Percentiles rank a stretch among this genome's conserved stretches.
phyloP scores from a whole-genome alignment of 192 early-diverging fungal species.

The Podila epicladia region DNA sequence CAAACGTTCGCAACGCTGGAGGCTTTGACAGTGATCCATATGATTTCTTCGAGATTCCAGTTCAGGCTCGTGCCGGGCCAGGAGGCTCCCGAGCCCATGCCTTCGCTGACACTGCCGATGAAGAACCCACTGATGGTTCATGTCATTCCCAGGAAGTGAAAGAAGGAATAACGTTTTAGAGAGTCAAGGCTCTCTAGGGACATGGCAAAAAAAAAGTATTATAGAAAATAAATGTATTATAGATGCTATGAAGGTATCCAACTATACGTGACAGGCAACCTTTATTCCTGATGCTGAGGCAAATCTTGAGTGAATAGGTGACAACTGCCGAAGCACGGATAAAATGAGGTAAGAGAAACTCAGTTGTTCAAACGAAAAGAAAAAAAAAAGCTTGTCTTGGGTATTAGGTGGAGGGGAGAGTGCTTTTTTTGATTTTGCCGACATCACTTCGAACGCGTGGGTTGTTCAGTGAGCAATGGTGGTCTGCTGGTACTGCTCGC shows the following conservation, averaged over 20 bases:
- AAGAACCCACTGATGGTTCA: conserved; percentile 47
- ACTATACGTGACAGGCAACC: too few relatives aligned
- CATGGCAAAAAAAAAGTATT: too few relatives aligned
- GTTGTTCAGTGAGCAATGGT: neutral
- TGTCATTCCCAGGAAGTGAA: conserved; percentile 27
- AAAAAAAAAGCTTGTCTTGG: too few relatives aligned
- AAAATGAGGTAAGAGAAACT: too few relatives aligned
- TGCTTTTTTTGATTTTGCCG: neutral
- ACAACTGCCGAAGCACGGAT: too few relatives aligned
- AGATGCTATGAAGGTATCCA: too few relatives aligned
- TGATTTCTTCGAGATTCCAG: conserved; percentile 43
- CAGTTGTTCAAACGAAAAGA: too few relatives aligned
- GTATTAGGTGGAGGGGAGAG: neutral
- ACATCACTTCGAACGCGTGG: neutral
- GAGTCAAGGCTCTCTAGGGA: too few relatives aligned
- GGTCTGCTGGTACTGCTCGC: neutral
- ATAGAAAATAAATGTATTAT: too few relatives aligned
- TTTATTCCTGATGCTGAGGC: too few relatives aligned
- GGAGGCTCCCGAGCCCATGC: conserved; percentile 10
- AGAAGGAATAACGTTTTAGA: too few relatives aligned
- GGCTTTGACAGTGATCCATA: conserved; percentile 16
- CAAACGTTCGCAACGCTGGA: conserved; percentile 46
- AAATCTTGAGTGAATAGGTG: too few relatives aligned
- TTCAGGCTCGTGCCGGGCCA: conserved; percentile 51
- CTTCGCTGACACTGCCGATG: conserved; percentile 53